A percentile compares a stretch with the other conserved stretches of the same genome.
phyloP scores from a whole-genome alignment of 257 asterid genomes.

The Penstemon eatonii region DNA sequence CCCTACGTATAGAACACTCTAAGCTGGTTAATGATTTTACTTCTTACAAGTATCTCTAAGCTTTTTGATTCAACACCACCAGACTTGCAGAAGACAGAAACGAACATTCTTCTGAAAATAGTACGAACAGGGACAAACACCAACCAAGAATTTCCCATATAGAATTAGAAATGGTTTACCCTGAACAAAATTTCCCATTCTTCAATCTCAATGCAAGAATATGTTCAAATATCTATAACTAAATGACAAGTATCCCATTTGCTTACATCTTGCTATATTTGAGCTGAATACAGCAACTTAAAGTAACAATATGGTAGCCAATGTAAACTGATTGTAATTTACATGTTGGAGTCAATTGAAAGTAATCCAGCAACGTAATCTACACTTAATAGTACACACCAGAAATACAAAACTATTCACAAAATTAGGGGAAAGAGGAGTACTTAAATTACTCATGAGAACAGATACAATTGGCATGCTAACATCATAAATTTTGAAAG shows the following conservation, averaged over 20 bases:
- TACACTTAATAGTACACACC: background rate
- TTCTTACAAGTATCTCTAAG: background rate
- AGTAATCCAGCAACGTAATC: background rate
- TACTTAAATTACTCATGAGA: background rate
- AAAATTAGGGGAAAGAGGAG: background rate
- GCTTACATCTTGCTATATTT: background rate
- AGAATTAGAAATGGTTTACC: background rate
- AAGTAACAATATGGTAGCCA: constrained; percentile 7
- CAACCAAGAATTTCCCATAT: background rate
- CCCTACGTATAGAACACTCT: background rate
- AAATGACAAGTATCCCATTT: too few species aligned
- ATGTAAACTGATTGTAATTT: background rate
- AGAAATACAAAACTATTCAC: background rate
- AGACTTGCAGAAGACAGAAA: too few species aligned
- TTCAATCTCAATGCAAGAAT: background rate
- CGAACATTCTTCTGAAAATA: too few species aligned
- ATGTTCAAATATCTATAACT: too few species aligned
- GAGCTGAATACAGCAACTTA: background rate
- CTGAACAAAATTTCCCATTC: background rate
- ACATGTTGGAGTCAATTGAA: constrained; percentile 1
- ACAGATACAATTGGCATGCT: background rate
- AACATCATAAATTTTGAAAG: background rate
- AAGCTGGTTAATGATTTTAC: background rate
- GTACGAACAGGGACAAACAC: background rate
- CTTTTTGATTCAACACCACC: background rate